Base-by-base conservation (phyloP, 352 stramenopile species). In the Phytopythium montanum region DNA sequence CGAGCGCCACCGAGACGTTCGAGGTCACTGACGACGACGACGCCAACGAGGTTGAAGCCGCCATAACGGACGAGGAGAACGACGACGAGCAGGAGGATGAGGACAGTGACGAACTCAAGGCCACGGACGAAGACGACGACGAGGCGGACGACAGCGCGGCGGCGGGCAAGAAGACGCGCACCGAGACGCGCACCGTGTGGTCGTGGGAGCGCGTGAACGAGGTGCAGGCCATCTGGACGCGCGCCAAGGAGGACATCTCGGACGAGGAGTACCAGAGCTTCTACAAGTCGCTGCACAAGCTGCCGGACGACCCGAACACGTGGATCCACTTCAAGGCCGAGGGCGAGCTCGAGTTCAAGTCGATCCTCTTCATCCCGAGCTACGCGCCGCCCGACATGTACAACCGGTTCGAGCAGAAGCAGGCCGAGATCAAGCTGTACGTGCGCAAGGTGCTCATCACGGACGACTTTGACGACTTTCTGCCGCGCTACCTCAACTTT, bases 281-380 rank as follows among this genome's bases (percentile, higher is more conserved):
- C 72, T 99, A 97, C 85, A 96, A 98, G 66, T 89, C 94, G 42
- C 77, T 99, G 50, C 80, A 94, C 38, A 98, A 99, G 75, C 70
- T 64, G 13, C 73, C 72, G 10, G 74, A 72, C 31, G 88, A 98
- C 54, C 89, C 96, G 31, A 68, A 95, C 42, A 90, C 91, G n/a
- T 99, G 97, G 97, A 98, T 96, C 38, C 97, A 99, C 79, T 99
- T 99, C 78, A 97, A 98, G 70, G 97, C 96, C 18, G 98, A 99
- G 80, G 98, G 97, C 62, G 98, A 99, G 66, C 97, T 99, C 54
- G 98, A 99, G 72, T 99, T 99, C 87, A 99, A 99, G 80, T 98
- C 92, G 36, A 99, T 99, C 58, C 66, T 99, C 42, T 99, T 98
- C 81, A 75, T 99, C 7, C 98, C 98, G 19, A 80, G 80, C 14